These are phyloP conservation scores for Podospora anserina DNA, from an alignment of 495 filamentous ascomycete species.

Conservation along the genomic window DNA sequence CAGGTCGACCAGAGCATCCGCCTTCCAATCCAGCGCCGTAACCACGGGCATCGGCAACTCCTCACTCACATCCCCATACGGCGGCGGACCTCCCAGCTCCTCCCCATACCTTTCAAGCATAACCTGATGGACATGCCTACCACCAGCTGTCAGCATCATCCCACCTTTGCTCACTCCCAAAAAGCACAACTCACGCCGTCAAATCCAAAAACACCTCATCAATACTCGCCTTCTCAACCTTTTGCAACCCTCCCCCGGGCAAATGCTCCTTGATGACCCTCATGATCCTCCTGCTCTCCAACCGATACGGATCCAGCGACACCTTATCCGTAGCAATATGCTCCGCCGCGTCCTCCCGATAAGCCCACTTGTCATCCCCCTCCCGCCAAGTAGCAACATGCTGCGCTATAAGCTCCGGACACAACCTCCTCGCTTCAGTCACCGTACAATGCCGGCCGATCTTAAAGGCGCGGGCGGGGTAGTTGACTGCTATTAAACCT, in stretches of 20 bases:
- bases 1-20: conserved; percentile 74
- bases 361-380: conserved; percentile 87
- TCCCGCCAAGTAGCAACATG: conserved; percentile 95
- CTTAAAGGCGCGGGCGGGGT: conserved; percentile 77
- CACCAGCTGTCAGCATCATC: too few species aligned
- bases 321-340: conserved; percentile 89
- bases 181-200: conserved; percentile 46
- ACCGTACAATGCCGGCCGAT: conserved; percentile 72
- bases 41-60: conserved; percentile 69
- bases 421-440: conserved; percentile 81
- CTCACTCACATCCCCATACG: conserved; percentile 69
- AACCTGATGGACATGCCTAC: conserved; percentile 62
- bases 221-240: conserved; percentile 86
- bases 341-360: conserved; percentile 70
- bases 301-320: conserved; percentile 86
- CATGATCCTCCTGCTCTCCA: conserved; percentile 79
- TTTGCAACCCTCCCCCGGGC: conserved; percentile 53
- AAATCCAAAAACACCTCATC: conserved; percentile 91
- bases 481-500: conserved; percentile 93
- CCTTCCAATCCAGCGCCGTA: conserved; percentile 75
- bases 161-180: too few species aligned
- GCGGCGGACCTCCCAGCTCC: conserved; percentile 57
- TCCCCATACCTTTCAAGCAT: conserved; percentile 74
- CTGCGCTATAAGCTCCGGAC: conserved; percentile 78
- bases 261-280: conserved; percentile 74